phyloP scores from a whole-genome alignment of 2,329 filamentous ascomycete species.

The Didymella lethalis region DNA sequence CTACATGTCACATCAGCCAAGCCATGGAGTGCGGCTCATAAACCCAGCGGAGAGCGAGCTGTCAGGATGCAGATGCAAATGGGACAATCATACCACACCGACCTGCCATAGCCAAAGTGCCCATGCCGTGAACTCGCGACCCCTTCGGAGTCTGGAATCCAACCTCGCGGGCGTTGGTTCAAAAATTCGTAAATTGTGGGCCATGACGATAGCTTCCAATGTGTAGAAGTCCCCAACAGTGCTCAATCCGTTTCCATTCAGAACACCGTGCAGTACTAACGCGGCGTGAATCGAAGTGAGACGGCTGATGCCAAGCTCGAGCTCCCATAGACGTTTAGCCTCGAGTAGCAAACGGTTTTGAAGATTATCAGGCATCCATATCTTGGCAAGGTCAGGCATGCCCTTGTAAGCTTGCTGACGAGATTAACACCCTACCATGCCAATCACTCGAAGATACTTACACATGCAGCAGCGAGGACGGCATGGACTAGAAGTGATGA shows the following conservation, averaged over 20 bases:
- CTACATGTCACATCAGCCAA: neutral
- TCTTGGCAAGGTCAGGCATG: conserved; percentile 13
- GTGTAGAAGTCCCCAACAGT: conserved; percentile 23
- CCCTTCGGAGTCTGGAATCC: neutral
- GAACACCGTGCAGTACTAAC: conserved; percentile 10
- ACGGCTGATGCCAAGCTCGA: conserved; percentile 20
- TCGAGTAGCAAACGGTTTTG: conserved; percentile 31
- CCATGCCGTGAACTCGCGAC: conserved; percentile 24
- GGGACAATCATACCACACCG: conserved; percentile 1
- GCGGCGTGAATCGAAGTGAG: conserved; percentile 30
- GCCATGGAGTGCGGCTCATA: neutral
- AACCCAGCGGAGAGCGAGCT: neutral
- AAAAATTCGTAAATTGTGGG: conserved; percentile 25
- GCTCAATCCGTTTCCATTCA: conserved; percentile 19
- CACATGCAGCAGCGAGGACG: conserved; percentile 31
- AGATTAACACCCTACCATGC: conserved; percentile 5
- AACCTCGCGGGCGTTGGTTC: neutral
- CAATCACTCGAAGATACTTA: conserved; percentile 14
- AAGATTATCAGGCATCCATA: conserved; percentile 29
- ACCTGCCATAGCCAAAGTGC: conserved; percentile 20
- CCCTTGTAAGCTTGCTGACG: conserved; percentile 18
- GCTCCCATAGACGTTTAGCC: conserved; percentile 34
- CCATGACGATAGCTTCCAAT: conserved; percentile 23
- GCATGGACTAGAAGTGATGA: conserved; percentile 33
- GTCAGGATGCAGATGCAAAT: neutral